Base-by-base conservation (phyloP, 2,329 filamentous ascomycete species). In the Phialocephala sp. region DNA sequence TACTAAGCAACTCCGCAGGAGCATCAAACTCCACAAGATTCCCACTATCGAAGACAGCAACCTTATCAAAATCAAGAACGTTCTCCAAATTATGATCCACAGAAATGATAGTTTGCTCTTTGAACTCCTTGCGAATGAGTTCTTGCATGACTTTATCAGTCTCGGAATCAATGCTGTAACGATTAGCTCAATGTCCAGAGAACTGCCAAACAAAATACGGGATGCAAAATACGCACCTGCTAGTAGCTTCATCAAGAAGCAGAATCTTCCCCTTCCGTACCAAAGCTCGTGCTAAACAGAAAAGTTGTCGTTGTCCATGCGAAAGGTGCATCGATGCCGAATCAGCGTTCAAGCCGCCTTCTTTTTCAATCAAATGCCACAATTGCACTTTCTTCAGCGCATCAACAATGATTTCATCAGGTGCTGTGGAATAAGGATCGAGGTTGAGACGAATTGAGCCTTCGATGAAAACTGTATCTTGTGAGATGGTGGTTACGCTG, bases 331-430 rank as follows among this genome's bases (percentile, higher is more conserved):
- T 4, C 20, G 45, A 36, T 37, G n/a, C 8, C 37, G 56, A 15
- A n/a, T 37, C 11, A 47, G 12, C 15, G 2, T 41, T n/a, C 8
- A 36, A 5, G 36, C 59, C 32, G 36, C 22, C 45, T 15, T 41
- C 22, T 3, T 27, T 15, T 8, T 9, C 22, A 9, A 41, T 20
- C 20, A 9, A 4, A 12, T 20, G 8, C 68, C 69, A 68, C 14
- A 71, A 56, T 15, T 37, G 93, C 12, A 97, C 94, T 24, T 92
- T 88, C 65, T 91, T 88, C 1, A 98, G 86, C 0, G 91, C 91
- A 4, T 86, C 87, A 76, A 94, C 96, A 52, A 97, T 90, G 70
- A 96, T 85, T 66, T 93, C 91, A 45, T 67, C 66, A 8, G 3
- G n/a, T 8, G 43, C 24, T n/a, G 36, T 20, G 1, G n/a, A 50